These are phyloP conservation scores for Thraustochytrium striatum DNA, from an alignment of 352 stramenopile species.

Conservation along the genomic window DNA sequence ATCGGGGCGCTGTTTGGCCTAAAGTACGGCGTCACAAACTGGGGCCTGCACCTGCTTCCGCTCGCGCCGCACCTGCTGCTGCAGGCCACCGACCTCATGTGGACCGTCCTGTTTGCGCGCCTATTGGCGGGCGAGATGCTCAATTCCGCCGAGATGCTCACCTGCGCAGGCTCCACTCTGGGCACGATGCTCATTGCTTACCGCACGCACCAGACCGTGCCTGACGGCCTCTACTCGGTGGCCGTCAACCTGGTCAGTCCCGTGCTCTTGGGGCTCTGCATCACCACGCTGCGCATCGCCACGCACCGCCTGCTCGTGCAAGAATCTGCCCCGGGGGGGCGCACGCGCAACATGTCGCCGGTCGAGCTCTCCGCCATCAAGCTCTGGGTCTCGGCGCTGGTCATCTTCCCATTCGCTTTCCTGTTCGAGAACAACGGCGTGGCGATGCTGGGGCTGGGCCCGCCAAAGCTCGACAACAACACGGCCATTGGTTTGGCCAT, in stretches of 20 bases:
- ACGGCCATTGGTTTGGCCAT: not conserved
- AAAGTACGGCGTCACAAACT: slow-evolving; percentile 50
- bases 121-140: slow-evolving; percentile 35
- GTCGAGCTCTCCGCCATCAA: slow-evolving; percentile 48
- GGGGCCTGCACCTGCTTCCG: slow-evolving; percentile 35
- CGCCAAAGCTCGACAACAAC: not conserved
- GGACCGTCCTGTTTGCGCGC: slow-evolving; percentile 47
- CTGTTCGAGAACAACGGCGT: slow-evolving; percentile 34
- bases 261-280: slow-evolving; percentile 39
- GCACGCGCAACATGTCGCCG: not conserved
- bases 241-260: slow-evolving; percentile 47
- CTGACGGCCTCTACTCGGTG: slow-evolving; percentile 15
- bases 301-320: slow-evolving; percentile 35
- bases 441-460: not conserved
- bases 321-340: not conserved
- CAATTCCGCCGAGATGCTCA: not conserved
- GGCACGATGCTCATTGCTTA: slow-evolving; percentile 35
- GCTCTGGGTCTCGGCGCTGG: not conserved
- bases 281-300: slow-evolving; percentile 38
- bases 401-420: slow-evolving; percentile 1
- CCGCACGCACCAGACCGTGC: slow-evolving; percentile 1
- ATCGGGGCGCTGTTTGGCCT: slow-evolving; percentile 48
- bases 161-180: slow-evolving; percentile 10
- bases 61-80: slow-evolving; percentile 44
- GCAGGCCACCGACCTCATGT: slow-evolving; percentile 48